Evolutionary conservation across 768 basidiomycete genomes (phyloP), one percentile per base, ranked within the genome.

Genomic region (Gyrodon lividus): DNA sequence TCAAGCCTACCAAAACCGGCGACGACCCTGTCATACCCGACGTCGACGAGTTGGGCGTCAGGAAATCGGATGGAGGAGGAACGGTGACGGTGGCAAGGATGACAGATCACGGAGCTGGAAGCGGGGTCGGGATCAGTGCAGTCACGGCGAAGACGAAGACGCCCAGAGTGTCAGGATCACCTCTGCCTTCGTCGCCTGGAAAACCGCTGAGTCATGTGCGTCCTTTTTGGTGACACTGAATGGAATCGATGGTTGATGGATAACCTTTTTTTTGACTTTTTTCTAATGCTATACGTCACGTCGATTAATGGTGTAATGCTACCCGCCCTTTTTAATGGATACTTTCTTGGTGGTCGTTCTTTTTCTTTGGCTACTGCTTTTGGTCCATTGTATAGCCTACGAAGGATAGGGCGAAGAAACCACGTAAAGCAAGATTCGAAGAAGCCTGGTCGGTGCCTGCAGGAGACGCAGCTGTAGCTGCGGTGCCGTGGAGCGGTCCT

Each of bases 151-250:
- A 30, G 49, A 50, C 55, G 12, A 67, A 61, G 55, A 66, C 58
- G 44, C 63, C 63, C 26, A 57, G 59, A 46, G 49, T 49, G 30
- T 60, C 62, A 2, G 50, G 43, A 14, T 39, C 64, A 34, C 48
- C 58, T 51, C 61, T 75, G 53, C 76, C 77, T 53, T 63, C 73
- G 37, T 73, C 81, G 47, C 70, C 79, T 55, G 77, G 81, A 57
- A 84, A 82, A 67, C 84, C 88, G 59, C 71, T 90, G 76, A 84
- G 80, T 72, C 89, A 92, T 83, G 89, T 92, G 82, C 87, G 89
- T 90, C 79, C 80, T 77, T 81, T 83, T 77, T 75, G 85, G 83
- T 82, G 75, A 74, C 70, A 81, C 65, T 68, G 64, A 68, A 69
- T 58, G 63, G 66, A 72, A 76, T 69, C 50, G 66, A 70, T 77